These are phyloP conservation scores for Raphanus sativus DNA, from an alignment of 345 rosid species.

Conservation along the genomic window DNA sequence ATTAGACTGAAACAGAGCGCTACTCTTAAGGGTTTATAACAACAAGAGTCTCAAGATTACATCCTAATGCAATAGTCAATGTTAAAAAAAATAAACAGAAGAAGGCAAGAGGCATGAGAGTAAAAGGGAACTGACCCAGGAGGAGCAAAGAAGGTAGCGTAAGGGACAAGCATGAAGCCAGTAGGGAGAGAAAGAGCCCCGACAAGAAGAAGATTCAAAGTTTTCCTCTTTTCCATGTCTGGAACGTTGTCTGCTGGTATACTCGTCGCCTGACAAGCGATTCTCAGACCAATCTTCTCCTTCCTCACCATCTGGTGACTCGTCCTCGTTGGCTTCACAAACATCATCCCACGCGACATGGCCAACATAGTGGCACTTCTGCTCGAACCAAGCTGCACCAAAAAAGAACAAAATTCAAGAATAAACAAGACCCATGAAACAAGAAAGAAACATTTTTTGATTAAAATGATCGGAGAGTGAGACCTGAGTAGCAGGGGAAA, in stretches of 20 bases:
- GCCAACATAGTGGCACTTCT: slow-evolving; percentile 57
- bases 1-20: neutral
- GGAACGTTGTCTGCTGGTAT: slow-evolving; percentile 80
- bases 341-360: slow-evolving; percentile 47
- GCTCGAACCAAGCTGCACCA: slow-evolving; percentile 62
- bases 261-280: slow-evolving; percentile 76
- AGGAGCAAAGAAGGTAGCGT: slow-evolving; percentile 72
- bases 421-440: neutral
- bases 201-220: slow-evolving; percentile 78
- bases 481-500: slow-evolving; percentile 76
- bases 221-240: slow-evolving; percentile 86
- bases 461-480: neutral
- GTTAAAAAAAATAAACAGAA: neutral
- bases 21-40: neutral
- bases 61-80: neutral
- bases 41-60: neutral
- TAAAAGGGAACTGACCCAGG: slow-evolving; percentile 53
- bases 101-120: neutral
- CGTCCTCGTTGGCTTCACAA: slow-evolving; percentile 49
- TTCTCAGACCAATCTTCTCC: slow-evolving; percentile 48
- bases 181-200: slow-evolving; percentile 85
- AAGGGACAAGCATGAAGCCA: slow-evolving; percentile 82
- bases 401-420: neutral
- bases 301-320: slow-evolving; percentile 44
- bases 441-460: neutral